These are phyloP conservation scores for Trebouxia gelatinosa DNA, from an alignment of 163 green algal genomes.

Conservation along the genomic window DNA sequence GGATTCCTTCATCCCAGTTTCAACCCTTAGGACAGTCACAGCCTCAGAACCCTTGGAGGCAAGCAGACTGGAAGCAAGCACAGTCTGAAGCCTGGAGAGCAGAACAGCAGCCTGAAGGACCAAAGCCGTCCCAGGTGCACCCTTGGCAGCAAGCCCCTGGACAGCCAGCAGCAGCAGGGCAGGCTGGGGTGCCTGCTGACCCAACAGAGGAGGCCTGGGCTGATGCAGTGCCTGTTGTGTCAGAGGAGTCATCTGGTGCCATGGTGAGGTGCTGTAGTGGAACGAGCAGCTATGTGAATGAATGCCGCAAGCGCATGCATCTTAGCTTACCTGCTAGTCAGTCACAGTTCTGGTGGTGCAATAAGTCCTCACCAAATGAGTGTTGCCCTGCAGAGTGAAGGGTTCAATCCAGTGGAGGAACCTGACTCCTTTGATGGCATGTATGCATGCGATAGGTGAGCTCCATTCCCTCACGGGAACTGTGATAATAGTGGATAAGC, in stretches of 20 bases:
- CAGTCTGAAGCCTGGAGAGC: neutral
- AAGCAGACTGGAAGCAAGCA: neutral
- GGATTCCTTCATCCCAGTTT: neutral
- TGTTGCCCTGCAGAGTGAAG: constrained; percentile 9
- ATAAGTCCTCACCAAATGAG: no score
- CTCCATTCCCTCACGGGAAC: no score
- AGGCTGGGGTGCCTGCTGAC: no score
- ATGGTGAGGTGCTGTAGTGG: constrained; percentile 10
- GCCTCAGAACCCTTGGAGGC: neutral
- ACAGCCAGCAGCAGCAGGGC: no score
- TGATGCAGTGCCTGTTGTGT: neutral
- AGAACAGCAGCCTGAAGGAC: no score
- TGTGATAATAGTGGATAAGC: no score
- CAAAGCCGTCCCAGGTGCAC: no score
- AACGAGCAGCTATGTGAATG: no score
- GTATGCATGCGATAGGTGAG: constrained; percentile 7
- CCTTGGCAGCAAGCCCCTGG: no score
- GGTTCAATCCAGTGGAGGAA: constrained; percentile 20
- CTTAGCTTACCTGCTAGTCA: no score
- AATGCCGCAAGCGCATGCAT: no score
- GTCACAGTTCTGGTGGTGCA: no score
- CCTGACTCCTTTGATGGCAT: constrained; percentile 16
- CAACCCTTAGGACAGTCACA: neutral
- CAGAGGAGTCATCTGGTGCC: constrained; percentile 5
- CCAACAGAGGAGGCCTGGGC: neutral